Percentiles rank a stretch among this genome's conserved stretches.
phyloP scores from a whole-genome alignment of 768 basidiomycete species.

The Serendipita sp. region DNA sequence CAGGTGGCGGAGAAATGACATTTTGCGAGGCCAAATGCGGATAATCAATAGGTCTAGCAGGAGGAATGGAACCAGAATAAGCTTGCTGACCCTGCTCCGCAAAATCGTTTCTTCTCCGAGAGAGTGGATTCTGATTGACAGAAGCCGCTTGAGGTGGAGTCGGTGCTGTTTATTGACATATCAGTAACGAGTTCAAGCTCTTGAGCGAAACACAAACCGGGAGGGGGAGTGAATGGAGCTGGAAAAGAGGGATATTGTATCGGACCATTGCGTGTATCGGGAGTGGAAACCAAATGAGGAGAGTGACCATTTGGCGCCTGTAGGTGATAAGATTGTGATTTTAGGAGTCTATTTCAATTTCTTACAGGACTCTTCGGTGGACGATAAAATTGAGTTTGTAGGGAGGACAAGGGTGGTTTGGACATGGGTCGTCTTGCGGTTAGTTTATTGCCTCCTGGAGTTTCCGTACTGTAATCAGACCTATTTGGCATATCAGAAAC shows the following conservation, averaged over 20 bases:
- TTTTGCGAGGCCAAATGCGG: constrained; percentile 50
- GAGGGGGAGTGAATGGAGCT: constrained; percentile 10
- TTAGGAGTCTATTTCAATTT: background rate
- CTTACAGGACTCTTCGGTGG: background rate
- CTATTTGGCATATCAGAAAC: background rate
- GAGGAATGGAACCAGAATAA: constrained; percentile 19
- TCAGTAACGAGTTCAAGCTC: background rate
- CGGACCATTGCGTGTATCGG: background rate
- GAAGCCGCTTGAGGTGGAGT: constrained; percentile 73
- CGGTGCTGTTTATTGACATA: background rate
- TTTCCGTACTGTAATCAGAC: background rate
- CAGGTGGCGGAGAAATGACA: constrained; percentile 62
- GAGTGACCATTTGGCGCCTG: background rate
- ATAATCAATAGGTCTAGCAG: constrained; percentile 44
- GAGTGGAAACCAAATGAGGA: background rate
- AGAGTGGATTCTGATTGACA: constrained; percentile 58
- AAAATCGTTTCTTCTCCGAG: constrained; percentile 60
- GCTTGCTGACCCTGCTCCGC: constrained; percentile 51
- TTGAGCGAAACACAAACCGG: constrained; percentile 8
- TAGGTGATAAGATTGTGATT: background rate
- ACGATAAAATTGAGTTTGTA: background rate
- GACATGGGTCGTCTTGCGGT: background rate
- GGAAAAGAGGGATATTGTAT: background rate
- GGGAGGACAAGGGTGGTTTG: background rate
- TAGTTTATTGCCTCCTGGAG: background rate